Evolutionary conservation across 2,329 filamentous ascomycete species (phyloP).

Genomic region (Phialophora tarda): DNA sequence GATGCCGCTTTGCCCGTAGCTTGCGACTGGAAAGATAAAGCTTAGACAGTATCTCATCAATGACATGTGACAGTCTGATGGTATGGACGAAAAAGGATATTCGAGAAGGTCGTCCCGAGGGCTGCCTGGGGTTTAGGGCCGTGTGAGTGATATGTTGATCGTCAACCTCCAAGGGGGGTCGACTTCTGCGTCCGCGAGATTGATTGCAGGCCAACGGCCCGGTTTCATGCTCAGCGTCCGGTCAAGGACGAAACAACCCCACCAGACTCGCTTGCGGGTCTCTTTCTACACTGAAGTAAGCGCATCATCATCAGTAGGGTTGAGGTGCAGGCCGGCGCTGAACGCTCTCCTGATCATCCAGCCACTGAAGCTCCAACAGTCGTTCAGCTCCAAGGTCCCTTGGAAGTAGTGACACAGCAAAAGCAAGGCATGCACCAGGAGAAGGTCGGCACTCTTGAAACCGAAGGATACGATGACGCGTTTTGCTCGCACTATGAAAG

Average conservation of each 20-base stretch:
- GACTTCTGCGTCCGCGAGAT: neutral
- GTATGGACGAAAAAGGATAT: conserved; percentile 1
- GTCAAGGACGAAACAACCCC: conserved; percentile 8
- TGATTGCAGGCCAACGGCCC: conserved; percentile 1
- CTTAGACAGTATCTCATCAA: conserved; percentile 3
- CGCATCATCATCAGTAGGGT: no score
- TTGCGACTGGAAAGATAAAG: neutral
- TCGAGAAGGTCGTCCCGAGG: neutral
- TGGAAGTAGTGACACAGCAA: no score
- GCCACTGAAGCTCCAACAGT: no score
- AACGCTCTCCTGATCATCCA: no score
- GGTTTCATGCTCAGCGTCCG: conserved; percentile 9
- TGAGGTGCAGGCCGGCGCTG: no score
- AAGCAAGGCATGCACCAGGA: no score
- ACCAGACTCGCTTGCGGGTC: neutral
- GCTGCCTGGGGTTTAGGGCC: neutral
- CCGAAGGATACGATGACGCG: no score
- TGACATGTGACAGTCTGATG: conserved; percentile 1
- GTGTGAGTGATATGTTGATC: neutral
- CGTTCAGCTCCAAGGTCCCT: no score
- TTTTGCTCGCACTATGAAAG: no score
- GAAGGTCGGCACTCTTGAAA: no score
- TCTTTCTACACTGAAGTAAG: neutral
- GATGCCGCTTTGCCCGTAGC: neutral
- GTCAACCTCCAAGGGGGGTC: conserved; percentile 3